Base-by-base conservation (phyloP, 2,329 filamentous ascomycete species). In the Allantophomopsis cytisporea region DNA sequence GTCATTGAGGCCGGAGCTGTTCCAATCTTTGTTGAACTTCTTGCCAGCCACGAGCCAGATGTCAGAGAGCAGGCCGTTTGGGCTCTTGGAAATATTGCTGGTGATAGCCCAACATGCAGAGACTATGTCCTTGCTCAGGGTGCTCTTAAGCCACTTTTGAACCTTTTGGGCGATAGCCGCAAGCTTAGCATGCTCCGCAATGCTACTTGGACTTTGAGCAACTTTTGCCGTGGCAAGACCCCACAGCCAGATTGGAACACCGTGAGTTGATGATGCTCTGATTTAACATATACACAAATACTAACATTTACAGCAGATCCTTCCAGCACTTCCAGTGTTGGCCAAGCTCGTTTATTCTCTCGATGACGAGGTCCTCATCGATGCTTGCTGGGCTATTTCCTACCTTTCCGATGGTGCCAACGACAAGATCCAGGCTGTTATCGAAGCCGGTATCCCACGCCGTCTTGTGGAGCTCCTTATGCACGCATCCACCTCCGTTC, bases 131-230 rank as follows among this genome's bases (percentile, higher is more conserved):
- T 98, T 42, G 80, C 80, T 60, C 86, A 84, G 49, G 88, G 88
- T 54, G 91, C 91, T 46, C 76, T 98, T 39, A 86, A 86, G 61
- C 91, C 91, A 39, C 73, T 98, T 41, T 76, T 98, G 41, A 76
- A 77, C 55, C 75, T 98, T 35, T 78, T 98, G 41, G 89, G 89
- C 40, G 91, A 98, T 62, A 95, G 91, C 68, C 87, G 91, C 56
- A 98, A 98, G 73, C 71, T 98, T 42, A 96, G 88, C 73, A 98
- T 98, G 91, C 80, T 98, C 39, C 77, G 91, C 51, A 98, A 98
- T 60, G 91, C 91, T 30, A 98, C 91, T 17, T 98, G 91, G 91
- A 98, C 91, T 35, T 69, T 98, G 41, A 96, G 91, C 74, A 98
- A 98, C 72, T 98, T 98, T 68, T 98, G 91, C 69, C 86, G 91